Conservation (phyloP, 2,329 filamentous ascomycete species). For the Rhynchosporium graminicola region DNA sequence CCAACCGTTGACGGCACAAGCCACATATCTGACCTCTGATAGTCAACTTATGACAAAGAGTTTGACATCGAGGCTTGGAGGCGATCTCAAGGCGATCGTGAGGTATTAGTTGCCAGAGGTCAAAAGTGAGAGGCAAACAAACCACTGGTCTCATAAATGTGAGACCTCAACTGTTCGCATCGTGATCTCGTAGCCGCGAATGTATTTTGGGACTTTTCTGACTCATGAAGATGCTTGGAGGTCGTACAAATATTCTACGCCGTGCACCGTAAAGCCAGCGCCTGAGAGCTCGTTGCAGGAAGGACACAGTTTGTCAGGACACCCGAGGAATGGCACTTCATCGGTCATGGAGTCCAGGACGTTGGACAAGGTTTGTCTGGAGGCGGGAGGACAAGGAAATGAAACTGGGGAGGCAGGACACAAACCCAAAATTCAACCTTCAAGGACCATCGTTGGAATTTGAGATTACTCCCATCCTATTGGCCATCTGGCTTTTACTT, state of each 20-base stretch:
- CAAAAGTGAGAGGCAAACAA: neutral
- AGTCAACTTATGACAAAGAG: constrained; percentile 12
- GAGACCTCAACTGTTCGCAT: constrained; percentile 6
- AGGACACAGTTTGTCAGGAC: no score
- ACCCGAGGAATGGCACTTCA: no score
- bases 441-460: neutral
- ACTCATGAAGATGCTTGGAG: constrained; percentile 4
- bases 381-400: neutral
- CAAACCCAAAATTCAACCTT: neutral
- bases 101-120: neutral
- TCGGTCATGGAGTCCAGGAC: no score
- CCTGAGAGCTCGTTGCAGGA: no score
- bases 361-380: no score
- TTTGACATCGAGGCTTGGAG: neutral
- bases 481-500: constrained; percentile 8
- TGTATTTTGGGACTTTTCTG: constrained; percentile 7
- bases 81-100: neutral
- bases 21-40: neutral
- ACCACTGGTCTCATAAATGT: neutral
- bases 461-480: neutral
- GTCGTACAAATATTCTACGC: no score
- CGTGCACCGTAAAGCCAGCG: neutral
- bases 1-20: no score
- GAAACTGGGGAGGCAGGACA: neutral
- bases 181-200: neutral